Evolutionary conservation across 495 filamentous ascomycete genomes (phyloP).

Genomic region (Hyaloscypha finlandica): DNA sequence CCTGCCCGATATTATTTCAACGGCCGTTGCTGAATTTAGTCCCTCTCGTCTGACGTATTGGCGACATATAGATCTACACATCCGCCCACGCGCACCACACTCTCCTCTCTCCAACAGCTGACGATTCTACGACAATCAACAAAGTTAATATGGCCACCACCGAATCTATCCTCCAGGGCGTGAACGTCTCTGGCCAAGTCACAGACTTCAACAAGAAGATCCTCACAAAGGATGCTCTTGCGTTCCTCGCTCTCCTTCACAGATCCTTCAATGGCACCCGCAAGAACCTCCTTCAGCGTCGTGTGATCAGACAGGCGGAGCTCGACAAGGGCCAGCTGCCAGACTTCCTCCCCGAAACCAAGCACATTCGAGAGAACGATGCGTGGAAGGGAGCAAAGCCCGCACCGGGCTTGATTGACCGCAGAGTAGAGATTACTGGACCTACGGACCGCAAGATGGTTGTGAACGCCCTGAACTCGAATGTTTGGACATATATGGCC

Average conservation of each 20-base stretch:
- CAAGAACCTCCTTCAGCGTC: slow-evolving; percentile 86
- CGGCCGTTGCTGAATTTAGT: slow-evolving; percentile 2
- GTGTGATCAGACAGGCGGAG: slow-evolving; percentile 85
- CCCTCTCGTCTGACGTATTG: slow-evolving; percentile 14
- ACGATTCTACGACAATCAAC: neutral
- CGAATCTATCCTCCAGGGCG: slow-evolving; percentile 82
- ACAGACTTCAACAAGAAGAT: slow-evolving; percentile 83
- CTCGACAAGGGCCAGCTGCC: slow-evolving; percentile 89
- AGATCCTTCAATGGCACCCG: slow-evolving; percentile 90
- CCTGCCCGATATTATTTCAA: slow-evolving; percentile 7
- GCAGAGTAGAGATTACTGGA: slow-evolving; percentile 97
- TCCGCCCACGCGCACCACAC: slow-evolving; percentile 4
- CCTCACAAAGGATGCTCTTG: slow-evolving; percentile 85
- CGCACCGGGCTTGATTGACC: slow-evolving; percentile 90
- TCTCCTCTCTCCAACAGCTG: neutral
- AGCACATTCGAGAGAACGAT: slow-evolving; percentile 90
- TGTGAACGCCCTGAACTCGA: slow-evolving; percentile 93
- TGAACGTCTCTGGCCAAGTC: slow-evolving; percentile 78
- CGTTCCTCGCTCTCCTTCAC: slow-evolving; percentile 93
- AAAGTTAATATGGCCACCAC: slow-evolving; percentile 62
- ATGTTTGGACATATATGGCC: slow-evolving; percentile 99
- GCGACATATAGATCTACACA: slow-evolving; percentile 16
- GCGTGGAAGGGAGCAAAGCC: slow-evolving; percentile 94
- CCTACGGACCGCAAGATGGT: slow-evolving; percentile 99
- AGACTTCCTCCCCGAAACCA: slow-evolving; percentile 96